Evolutionary conservation across 2,329 filamentous ascomycete species (phyloP).

Genomic region (Lecanoromycetidae sp.): DNA sequence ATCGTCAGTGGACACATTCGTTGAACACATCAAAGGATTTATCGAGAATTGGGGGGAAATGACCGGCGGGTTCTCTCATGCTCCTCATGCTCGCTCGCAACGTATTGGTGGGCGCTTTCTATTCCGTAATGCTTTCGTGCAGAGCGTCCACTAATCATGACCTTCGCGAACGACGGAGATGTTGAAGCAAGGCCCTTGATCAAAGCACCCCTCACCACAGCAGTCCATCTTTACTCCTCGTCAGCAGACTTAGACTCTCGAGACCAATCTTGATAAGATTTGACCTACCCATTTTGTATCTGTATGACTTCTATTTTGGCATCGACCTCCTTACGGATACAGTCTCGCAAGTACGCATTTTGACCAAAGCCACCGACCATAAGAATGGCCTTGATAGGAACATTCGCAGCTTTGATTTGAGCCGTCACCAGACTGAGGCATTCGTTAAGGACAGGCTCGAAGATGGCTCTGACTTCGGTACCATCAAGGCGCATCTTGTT

Average conservation of each 20-base stretch:
- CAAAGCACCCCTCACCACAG: conserved; percentile 13
- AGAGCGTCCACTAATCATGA: conserved; percentile 5
- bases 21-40: no score
- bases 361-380: conserved; percentile 30
- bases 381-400: conserved; percentile 22
- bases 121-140: conserved; percentile 15
- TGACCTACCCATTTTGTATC: conserved; percentile 5
- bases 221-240: conserved; percentile 17
- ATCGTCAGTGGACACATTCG: no score
- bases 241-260: not conserved
- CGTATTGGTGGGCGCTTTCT: not conserved
- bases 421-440: conserved; percentile 19
- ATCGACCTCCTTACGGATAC: conserved; percentile 19
- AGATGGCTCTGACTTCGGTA: conserved; percentile 20
- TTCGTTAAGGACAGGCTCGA: conserved; percentile 22
- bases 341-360: conserved; percentile 26
- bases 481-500: conserved; percentile 13
- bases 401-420: conserved; percentile 15
- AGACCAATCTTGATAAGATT: not conserved
- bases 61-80: no score
- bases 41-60: no score
- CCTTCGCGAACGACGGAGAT: not conserved
- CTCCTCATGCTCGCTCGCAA: not conserved
- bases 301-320: conserved; percentile 23
- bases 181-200: conserved; percentile 15